Base-by-base conservation (phyloP, 1,284 basidiomycete genomes). In the Xerocomus amazonicus region DNA sequence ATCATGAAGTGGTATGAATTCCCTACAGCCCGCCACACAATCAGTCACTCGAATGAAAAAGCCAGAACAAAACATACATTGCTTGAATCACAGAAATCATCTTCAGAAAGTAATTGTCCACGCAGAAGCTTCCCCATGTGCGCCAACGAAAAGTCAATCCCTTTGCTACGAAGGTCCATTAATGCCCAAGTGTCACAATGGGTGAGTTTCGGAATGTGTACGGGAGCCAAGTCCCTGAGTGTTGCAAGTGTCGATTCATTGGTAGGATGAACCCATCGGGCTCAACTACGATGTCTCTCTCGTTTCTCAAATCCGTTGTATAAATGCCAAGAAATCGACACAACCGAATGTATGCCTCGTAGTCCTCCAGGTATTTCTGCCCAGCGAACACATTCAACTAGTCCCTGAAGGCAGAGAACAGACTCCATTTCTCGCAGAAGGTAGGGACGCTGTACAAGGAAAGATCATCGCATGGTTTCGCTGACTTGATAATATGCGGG, bases 81-180 rank as follows among this genome's bases (percentile, higher is more conserved):
- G 23, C 23, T 10, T 7, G 1, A 2, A 2, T 17, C 35, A 1
- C 6, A 12, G 31, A 56, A 58, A 42, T 70, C 65, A 19, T 65
- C 58, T 19, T 53, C 31, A 0, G 47, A 53, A 33, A 74, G 53
- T 1, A 58, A 35, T 26, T 60, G 61, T 7, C 60, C 68, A 38
- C 64, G 55, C 43, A 76, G 47, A 28, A 76, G 59, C 49, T 67
- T 69, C 9, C 74, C 74, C 48, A 75, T 52, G 49, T 74, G 72
- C 1, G 74, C 72, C 23, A 53, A 41, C 10, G 42, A 37, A 48
- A 65, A 75, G 1, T 59, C 55, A 59, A 67, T 62, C 1, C 73
- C 73, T 50, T 72, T 77, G 52, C 73, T 59, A 28, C 74, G 57
- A 31, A 67, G 50, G 6, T 59, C n/a, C n/a, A 71, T 55, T 47